Percentiles rank a stretch among this genome's conserved stretches.
These are phyloP conservation scores for Helotiales sp. DNA, from an alignment of 2,329 filamentous ascomycete genomes.

Conservation along the genomic window DNA sequence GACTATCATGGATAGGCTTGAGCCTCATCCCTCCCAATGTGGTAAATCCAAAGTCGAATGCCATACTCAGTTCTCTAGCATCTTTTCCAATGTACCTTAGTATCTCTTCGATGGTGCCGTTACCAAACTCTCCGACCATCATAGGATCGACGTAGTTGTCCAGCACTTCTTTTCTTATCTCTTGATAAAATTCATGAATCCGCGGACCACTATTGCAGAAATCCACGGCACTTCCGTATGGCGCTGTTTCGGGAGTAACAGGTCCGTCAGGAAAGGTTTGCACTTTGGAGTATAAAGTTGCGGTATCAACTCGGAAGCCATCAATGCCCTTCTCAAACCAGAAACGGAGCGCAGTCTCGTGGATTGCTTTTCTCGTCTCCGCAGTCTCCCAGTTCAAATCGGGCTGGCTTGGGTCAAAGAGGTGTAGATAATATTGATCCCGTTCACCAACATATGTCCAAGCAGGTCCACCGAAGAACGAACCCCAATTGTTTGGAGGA, in stretches of 20 bases:
- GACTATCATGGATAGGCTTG: neutral
- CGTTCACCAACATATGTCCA: slow-evolving; percentile 70
- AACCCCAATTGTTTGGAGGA: slow-evolving; percentile 73
- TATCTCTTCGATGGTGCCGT: slow-evolving; percentile 47
- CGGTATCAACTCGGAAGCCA: slow-evolving; percentile 71
- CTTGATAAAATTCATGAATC: slow-evolving; percentile 65
- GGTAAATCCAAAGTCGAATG: neutral
- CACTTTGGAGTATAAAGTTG: slow-evolving; percentile 70
- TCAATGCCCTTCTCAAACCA: slow-evolving; percentile 75
- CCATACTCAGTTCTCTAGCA: neutral
- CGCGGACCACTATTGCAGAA: slow-evolving; percentile 66
- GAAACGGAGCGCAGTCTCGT: slow-evolving; percentile 72
- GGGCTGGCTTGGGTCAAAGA: slow-evolving; percentile 74
- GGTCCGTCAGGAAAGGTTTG: slow-evolving; percentile 58
- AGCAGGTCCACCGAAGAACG: slow-evolving; percentile 57
- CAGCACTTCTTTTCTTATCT: slow-evolving; percentile 60
- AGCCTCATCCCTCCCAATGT: neutral
- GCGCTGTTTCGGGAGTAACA: slow-evolving; percentile 36
- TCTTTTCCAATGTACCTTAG: neutral
- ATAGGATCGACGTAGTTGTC: slow-evolving; percentile 59
- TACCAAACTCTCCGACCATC: slow-evolving; percentile 68
- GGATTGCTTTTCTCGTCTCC: slow-evolving; percentile 65
- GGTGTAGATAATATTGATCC: slow-evolving; percentile 71
- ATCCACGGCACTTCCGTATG: slow-evolving; percentile 50
- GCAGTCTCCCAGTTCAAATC: slow-evolving; percentile 82